Base-by-base conservation (phyloP, 1,284 basidiomycete species). In the Farysia itapuensis region DNA sequence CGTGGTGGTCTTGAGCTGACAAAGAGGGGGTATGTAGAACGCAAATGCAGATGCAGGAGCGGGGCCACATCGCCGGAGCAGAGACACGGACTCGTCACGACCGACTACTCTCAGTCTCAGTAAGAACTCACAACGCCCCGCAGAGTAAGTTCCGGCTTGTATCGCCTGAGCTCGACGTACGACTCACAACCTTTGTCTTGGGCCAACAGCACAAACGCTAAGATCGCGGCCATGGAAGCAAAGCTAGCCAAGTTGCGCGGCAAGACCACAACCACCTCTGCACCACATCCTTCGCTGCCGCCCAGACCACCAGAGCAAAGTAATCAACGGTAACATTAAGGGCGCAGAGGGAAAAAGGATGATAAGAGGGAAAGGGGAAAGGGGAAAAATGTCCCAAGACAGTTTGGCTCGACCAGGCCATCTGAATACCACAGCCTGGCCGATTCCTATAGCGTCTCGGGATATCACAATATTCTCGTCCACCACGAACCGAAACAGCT, bases 191-290 rank as follows among this genome's bases (percentile, higher is more conserved):
- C 26, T 28, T n/a, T n/a, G 26, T 28, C 26, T 28, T 9, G 26
- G n/a, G 11, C 26, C 26, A 14, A 23, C 36, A 68, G 57, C 5
- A 91, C 89, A 1, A 81, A 84, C 36, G 85, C 86, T 58, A 95
- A 95, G 79, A 97, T 97, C 65, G 90, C 91, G 2, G 85, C 87
- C 54, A 87, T 96, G 82, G 94, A 97, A 77, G 93, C 93, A 4
- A 97, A 97, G 77, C 81, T 97, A 3, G 51, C 58, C 37, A 43
- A 52, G 26, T 35, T 61, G 25, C 47, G 58, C 34, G 22, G 34
- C 15, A 4, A 2, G 12, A 9, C 11, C 31, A 9, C 9, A 13
- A 6, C 29, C 1, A 42, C 35, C 3, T 18, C 23, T 2, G 39
- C 46, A 11, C 50, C 51, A 28, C 30, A 54, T 20, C 47, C 51